Evolutionary conservation across 177 flowering plant genomes (phyloP), one percentile per base, ranked within the genome.

Genomic region (Telopea speciosissima): DNA sequence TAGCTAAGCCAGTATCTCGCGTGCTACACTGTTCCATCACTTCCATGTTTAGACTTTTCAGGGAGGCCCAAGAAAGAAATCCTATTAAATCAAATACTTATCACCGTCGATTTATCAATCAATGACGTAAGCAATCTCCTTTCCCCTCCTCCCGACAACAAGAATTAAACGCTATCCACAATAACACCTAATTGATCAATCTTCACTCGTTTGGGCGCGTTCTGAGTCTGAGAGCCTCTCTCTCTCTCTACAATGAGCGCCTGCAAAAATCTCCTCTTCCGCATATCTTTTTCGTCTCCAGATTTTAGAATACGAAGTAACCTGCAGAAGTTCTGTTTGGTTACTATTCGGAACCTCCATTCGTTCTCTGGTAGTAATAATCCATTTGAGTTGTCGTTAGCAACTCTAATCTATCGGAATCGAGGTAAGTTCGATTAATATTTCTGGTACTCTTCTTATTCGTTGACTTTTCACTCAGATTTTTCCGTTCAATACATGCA

Each of bases 251-350:
- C 72, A 62, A 90, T 87, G 90, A 76, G 69, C 71, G 68, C 80
- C 81, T 85, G 89, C 86, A 86, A 76, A 81, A 77, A 88, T 82
- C 84, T 89, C 60, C 66, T 79, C n/a, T n/a, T n/a, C 67, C 89
- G 85, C 13, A 42, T 82, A 6, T 82, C 84, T 9, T 66, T 86
- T 33, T 68, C 74, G 21, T 79, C 84, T n/a, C 67, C 81, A 9
- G 68, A 78, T 73, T 45, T 40, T 62, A 67, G 17, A 19, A 24
- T 70, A 26, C 71, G 70, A 22, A 72, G 24, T 33, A 45, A 52
- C 44, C 68, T 68, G 10, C 58, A 44, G 10, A 61, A 67, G 5
- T 40, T 63, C 54, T 58, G 65, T 56, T 70, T 73, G 7, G 23
- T 52, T 54, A 25, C 61, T 67, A 65, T 42, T 62, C 26, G 24